phyloP scores from a whole-genome alignment of 768 basidiomycete genomes.

The Phaffia tasmanica region DNA sequence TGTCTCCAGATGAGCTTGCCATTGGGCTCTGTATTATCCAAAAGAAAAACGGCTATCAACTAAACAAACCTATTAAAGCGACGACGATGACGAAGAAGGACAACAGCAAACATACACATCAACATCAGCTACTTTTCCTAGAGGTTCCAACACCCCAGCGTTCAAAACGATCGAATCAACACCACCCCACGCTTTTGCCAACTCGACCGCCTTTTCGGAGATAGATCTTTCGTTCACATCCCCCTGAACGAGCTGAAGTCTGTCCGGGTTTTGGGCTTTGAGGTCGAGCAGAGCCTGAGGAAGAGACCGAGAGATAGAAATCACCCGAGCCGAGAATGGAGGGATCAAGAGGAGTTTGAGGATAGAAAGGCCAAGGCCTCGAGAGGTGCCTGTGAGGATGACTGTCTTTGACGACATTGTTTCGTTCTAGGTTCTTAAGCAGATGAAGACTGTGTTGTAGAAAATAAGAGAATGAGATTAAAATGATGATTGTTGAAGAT shows the following conservation, averaged over 20 bases:
- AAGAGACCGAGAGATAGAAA: slow-evolving; percentile 20
- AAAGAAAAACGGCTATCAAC: neutral
- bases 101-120: slow-evolving; percentile 10
- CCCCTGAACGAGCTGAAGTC: slow-evolving; percentile 15
- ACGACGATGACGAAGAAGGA: neutral
- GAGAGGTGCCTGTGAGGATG: slow-evolving; percentile 15
- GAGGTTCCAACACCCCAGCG: slow-evolving; percentile 18
- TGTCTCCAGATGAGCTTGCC: slow-evolving; percentile 11
- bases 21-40: neutral
- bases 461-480: too few species aligned
- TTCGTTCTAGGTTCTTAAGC: too few species aligned
- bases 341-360: slow-evolving; percentile 8
- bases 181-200: slow-evolving; percentile 1
- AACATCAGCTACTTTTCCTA: slow-evolving; percentile 16
- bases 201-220: slow-evolving; percentile 1
- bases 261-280: neutral
- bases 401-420: neutral
- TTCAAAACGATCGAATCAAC: slow-evolving; percentile 16
- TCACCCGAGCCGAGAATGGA: slow-evolving; percentile 7
- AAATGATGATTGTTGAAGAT: too few species aligned
- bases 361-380: slow-evolving; percentile 18
- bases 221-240: slow-evolving; percentile 9
- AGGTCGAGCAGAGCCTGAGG: slow-evolving; percentile 10
- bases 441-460: too few species aligned
- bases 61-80: neutral